These are phyloP conservation scores for Fraxinus floribunda DNA, from an alignment of 305 asterid genomes.

Conservation along the genomic window DNA sequence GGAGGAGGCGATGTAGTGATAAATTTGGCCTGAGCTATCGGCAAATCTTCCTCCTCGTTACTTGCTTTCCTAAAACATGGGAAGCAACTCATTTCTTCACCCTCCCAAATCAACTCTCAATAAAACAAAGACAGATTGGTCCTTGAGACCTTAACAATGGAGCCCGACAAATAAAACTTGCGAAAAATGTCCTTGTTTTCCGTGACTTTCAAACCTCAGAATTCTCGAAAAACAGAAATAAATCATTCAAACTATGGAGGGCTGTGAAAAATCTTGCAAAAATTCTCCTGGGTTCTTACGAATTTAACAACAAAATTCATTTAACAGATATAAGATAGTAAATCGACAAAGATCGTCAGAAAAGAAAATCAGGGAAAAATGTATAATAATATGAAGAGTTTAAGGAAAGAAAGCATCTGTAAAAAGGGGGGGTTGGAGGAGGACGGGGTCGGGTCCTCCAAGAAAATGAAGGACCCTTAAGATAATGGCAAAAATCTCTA, in stretches of 20 bases:
- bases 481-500: slow-evolving; percentile 6
- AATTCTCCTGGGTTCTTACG: background rate
- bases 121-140: slow-evolving; percentile 15
- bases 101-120: slow-evolving; percentile 12
- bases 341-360: background rate
- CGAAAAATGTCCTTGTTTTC: background rate
- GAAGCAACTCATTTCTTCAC: slow-evolving; percentile 45
- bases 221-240: background rate
- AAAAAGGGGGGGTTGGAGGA: background rate
- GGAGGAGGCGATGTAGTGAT: slow-evolving; percentile 21
- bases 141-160: background rate
- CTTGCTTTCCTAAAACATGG: slow-evolving; percentile 40
- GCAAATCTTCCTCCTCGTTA: slow-evolving; percentile 14
- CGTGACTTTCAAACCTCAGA: slow-evolving; percentile 1
- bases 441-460: slow-evolving; percentile 5
- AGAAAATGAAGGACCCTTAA: slow-evolving; percentile 6
- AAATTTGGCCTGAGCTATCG: slow-evolving; percentile 12
- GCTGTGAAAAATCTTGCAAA: background rate
- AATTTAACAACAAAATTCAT: background rate
- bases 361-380: background rate
- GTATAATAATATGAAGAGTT: background rate
- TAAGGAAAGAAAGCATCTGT: background rate
- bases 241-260: background rate
- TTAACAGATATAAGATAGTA: background rate
- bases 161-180: background rate